Base-by-base conservation (phyloP, 495 filamentous ascomycete genomes). In the Parmelia sp. region DNA sequence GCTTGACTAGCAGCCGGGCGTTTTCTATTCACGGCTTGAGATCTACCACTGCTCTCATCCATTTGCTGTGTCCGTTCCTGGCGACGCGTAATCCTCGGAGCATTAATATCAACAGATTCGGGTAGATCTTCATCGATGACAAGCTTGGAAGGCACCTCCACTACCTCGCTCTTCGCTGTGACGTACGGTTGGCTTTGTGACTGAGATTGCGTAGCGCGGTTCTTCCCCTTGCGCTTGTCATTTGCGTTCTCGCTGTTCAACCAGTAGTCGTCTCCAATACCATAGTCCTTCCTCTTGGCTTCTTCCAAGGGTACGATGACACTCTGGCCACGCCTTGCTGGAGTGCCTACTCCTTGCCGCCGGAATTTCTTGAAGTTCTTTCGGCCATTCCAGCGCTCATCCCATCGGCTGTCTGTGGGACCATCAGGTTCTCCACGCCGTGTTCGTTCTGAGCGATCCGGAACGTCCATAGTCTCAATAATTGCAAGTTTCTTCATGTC, bases 331-430 rank as follows among this genome's bases (percentile, higher is more conserved):
- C 65, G 82, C 67, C 67, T 77, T 63, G 68, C 73, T 25, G 64
- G 68, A 9, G 80, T 75, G 1, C 79, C 79, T 4, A 81, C 84
- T 3, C 83, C 85, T 56, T 84, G 82, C 62, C 85, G 83, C 6
- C 85, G 82, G 68, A 98, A 98, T 67, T 84, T 87, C 74, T 98
- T 98, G 79, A 97, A 98, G 68, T 98, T 97, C 76, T 91, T 95
- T 9, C 93, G 84, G 0, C 95, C 94, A 71, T 97, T 96, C 95
- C 95, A 98, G 42, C 80, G 79, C 4, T 91, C 87, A 69, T 97
- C 86, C 94, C 95, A 97, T 29, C 91, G 83, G 14, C 83, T 82
- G 60, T 81, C 80, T 51, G 79, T 77, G n/a, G 78, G 74, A 25
- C 68, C 69, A 37, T 74, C 60, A n/a, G 42, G 62, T 25, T 56